Conservation (phyloP, 1,139 yeast genomes). For the Chernovozyma sophiae-reginae region DNA sequence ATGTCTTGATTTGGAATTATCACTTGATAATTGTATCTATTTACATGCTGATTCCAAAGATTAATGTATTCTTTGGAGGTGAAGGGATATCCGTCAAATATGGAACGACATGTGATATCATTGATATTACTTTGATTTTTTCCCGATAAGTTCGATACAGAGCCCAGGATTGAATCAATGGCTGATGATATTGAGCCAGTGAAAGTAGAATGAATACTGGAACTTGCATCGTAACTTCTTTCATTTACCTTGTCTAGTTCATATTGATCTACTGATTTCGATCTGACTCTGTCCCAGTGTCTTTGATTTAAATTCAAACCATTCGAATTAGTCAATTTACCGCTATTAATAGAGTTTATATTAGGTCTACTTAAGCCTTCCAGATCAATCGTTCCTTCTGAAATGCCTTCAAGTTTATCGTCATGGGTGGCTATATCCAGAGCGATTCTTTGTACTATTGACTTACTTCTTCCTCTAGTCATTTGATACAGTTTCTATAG, state of each 20-base stretch:
- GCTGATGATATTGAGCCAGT: neutral
- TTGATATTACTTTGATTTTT: neutral
- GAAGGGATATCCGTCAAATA: slow-evolving; percentile 32
- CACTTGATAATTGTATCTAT: slow-evolving; percentile 34
- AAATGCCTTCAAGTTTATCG: slow-evolving; percentile 8
- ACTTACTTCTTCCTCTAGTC: slow-evolving; percentile 44
- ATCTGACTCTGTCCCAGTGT: neutral
- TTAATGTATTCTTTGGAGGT: slow-evolving; percentile 27
- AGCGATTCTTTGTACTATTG: slow-evolving; percentile 47
- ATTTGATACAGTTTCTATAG: too few relatives aligned
- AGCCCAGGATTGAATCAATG: neutral
- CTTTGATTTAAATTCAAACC: too few relatives aligned
- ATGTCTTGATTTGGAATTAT: slow-evolving; percentile 33
- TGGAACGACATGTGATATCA: slow-evolving; percentile 3
- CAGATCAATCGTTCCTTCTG: neutral
- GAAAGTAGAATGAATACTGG: neutral
- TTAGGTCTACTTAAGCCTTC: neutral
- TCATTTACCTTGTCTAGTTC: neutral
- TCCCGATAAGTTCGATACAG: neutral
- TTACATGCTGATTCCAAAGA: slow-evolving; percentile 30
- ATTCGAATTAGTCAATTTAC: neutral
- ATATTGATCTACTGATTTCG: neutral
- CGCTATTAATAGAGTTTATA: neutral
- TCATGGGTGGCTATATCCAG: slow-evolving; percentile 30
- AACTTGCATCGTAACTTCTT: neutral